Evolutionary conservation across 2,329 filamentous ascomycete genomes (phyloP).

Genomic region (Scedosporium minutisporum): DNA sequence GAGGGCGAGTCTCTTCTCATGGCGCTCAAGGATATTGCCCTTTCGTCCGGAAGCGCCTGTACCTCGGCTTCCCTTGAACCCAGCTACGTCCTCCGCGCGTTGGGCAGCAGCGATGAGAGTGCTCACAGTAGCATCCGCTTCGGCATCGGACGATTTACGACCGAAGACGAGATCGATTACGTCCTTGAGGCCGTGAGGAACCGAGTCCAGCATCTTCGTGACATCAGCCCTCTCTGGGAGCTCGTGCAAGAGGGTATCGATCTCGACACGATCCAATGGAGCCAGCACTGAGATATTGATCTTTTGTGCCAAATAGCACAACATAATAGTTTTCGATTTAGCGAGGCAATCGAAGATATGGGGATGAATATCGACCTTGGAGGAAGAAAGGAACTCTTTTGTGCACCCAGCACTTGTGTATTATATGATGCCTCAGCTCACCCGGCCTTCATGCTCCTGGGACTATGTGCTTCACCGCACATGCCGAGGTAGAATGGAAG

Average conservation of each 20-base stretch:
- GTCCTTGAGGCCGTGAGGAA: slow-evolving; percentile 89
- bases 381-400: not conserved
- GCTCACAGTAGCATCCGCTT: slow-evolving; percentile 97
- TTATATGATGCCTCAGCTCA: slow-evolving; percentile 1
- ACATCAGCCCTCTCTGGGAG: slow-evolving; percentile 95
- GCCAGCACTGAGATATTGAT: slow-evolving; percentile 61
- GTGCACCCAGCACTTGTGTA: slow-evolving; percentile 3
- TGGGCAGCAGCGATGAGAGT: slow-evolving; percentile 94
- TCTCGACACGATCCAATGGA: slow-evolving; percentile 95
- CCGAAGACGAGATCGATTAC: slow-evolving; percentile 91
- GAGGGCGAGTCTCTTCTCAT: slow-evolving; percentile 97
- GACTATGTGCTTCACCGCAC: not conserved
- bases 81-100: slow-evolving; percentile 86
- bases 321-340: not conserved
- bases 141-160: slow-evolving; percentile 94
- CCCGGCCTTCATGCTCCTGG: not conserved
- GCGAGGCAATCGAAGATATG: not conserved
- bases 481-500: not conserved
- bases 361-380: not conserved
- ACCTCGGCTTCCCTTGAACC: slow-evolving; percentile 95
- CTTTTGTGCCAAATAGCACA: not conserved
- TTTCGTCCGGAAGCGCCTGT: slow-evolving; percentile 94
- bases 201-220: slow-evolving; percentile 83
- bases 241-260: slow-evolving; percentile 95
- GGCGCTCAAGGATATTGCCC: slow-evolving; percentile 94